Base-by-base conservation (phyloP, 352 stramenopile species). In the Pythium vanterpoolii region DNA sequence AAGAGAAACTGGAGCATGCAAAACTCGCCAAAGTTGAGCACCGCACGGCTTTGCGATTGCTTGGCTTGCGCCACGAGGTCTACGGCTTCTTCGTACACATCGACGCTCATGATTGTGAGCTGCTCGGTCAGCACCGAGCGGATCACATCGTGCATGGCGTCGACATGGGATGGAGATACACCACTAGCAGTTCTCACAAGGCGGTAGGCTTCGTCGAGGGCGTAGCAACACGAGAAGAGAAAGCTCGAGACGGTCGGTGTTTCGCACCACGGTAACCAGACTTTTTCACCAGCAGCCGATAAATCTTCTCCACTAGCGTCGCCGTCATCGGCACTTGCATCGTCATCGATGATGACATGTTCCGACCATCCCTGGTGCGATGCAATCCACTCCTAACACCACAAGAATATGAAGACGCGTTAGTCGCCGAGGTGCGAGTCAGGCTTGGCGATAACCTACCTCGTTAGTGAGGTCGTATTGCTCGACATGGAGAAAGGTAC, bases 1-100 rank as follows among this genome's bases (percentile, higher is more conserved):
- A 96, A 96, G 8, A 96, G 70, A 55, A 92, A 92, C 68, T 96
- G 86, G 54, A 89, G 73, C 51, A 90, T 79, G 55, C 81, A 93
- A 49, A 72, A 91, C 64, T 96, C 81, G 27, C 86, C 86, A 61
- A 96, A 94, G 45, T 93, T 90, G 27, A 93, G 63, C 27, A 83
- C 65, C 6, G 68, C 74, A 26, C 76, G 70, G 30, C 66, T 74
- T 60, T 86, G 72, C 13, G 52, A 66, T 5, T 60, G 31, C 63
- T 83, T 91, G 0, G 82, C 74, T 55, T 74, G 44, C 16, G 87
- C 58, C 27, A 94, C 71, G 18, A 83, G 66, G 52, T 76, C 72
- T 2, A 94, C 74, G 2, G 78, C 82, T 48, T 77, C 69, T 46
- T 86, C 72, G 43, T 94, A 94, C 14, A 87, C 77, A 13, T 83